Percentiles rank a stretch among this genome's conserved stretches.
phyloP scores from a whole-genome alignment of 805 yeast genomes.

The Metschnikowia lachancei region DNA sequence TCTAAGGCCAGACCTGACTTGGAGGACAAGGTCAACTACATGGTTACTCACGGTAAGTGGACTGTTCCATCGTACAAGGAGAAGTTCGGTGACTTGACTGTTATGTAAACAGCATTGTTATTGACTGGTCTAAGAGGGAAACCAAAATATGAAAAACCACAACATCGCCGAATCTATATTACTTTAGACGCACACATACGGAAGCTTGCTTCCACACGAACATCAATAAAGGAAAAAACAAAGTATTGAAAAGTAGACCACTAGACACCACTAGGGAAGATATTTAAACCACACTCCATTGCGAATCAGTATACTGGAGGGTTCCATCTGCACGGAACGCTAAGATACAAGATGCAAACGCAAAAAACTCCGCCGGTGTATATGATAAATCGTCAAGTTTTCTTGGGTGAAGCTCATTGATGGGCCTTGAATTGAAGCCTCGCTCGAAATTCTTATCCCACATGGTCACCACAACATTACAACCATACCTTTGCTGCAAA shows the following conservation, averaged over 20 bases:
- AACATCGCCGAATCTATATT: neutral
- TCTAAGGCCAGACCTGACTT: constrained; percentile 96
- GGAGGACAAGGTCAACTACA: constrained; percentile 90
- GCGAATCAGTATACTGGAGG: constrained; percentile 2
- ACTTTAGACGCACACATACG: neutral
- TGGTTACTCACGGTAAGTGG: constrained; percentile 97
- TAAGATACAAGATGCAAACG: neutral
- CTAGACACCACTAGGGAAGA: too few species aligned
- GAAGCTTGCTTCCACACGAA: constrained; percentile 8
- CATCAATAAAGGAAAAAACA: constrained; percentile 6
- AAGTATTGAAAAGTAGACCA: neutral
- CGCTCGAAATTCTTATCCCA: constrained; percentile 31
- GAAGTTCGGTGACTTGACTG: constrained; percentile 95
- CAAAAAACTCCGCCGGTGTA: constrained; percentile 13
- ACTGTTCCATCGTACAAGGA: constrained; percentile 98
- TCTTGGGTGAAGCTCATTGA: neutral
- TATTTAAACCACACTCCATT: constrained; percentile 3
- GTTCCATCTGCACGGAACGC: neutral
- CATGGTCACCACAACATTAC: constrained; percentile 30
- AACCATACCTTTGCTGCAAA: constrained; percentile 21
- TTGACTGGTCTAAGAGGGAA: too few species aligned
- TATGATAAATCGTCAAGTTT: constrained; percentile 9
- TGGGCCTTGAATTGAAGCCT: constrained; percentile 25
- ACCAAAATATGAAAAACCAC: too few species aligned
- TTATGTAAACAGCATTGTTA: constrained; percentile 53